A percentile compares a stretch with the other conserved stretches of the same genome.
Conservation (phyloP, 2,329 filamentous ascomycete genomes). For the Aspergillus sergii region DNA sequence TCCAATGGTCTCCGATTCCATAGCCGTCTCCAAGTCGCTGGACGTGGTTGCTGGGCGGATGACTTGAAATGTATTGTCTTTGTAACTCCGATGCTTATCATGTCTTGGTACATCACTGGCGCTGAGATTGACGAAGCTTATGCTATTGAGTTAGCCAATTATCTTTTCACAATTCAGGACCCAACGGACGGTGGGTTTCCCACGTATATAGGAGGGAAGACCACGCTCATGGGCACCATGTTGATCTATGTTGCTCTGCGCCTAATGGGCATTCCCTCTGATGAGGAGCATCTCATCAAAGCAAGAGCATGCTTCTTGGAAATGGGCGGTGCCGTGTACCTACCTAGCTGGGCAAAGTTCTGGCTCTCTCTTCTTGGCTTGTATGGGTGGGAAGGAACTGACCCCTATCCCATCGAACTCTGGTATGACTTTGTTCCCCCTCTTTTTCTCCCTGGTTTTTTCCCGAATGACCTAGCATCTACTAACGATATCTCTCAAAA, state of each 20-base stretch:
- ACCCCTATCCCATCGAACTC: slow-evolving; percentile 3
- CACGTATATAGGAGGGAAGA: not conserved
- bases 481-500: not conserved
- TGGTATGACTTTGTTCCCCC: not conserved
- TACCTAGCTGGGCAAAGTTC: slow-evolving; percentile 2
- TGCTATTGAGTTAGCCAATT: not conserved
- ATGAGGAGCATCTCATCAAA: not conserved
- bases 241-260: slow-evolving; percentile 2
- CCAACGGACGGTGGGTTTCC: slow-evolving; percentile 1
- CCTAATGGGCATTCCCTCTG: not conserved
- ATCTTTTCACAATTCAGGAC: not conserved
- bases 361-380: slow-evolving; percentile 5
- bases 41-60: slow-evolving; percentile 9
- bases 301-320: not conserved
- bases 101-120: slow-evolving; percentile 12
- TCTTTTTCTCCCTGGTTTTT: not conserved
- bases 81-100: slow-evolving; percentile 9
- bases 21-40: slow-evolving; percentile 1
- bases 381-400: slow-evolving; percentile 2
- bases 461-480: not conserved
- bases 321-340: not conserved
- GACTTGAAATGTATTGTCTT: slow-evolving; percentile 15
- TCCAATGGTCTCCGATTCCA: not conserved
- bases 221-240: not conserved
- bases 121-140: slow-evolving; percentile 5